phyloP scores from a whole-genome alignment of 2,329 filamentous ascomycete species.

The Fusarium decemcellulare region DNA sequence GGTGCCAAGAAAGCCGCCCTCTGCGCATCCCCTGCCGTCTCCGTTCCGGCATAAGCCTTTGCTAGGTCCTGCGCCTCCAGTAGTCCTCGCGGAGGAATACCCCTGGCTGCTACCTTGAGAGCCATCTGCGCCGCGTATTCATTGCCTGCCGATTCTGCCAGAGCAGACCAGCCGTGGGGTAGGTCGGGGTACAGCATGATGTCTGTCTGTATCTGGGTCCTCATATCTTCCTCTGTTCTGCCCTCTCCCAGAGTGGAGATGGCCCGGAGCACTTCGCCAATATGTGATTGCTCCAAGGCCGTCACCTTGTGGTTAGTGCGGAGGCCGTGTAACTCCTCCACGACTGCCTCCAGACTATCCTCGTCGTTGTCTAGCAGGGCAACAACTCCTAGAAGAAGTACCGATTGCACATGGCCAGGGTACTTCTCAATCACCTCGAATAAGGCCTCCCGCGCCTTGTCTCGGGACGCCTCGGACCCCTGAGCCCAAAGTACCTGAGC shows the following conservation, averaged over 20 bases:
- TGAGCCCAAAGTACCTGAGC: conserved; percentile 96
- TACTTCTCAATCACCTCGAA: conserved; percentile 84
- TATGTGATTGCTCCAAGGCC: conserved; percentile 74
- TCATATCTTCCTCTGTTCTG: conserved; percentile 63
- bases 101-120: conserved; percentile 81
- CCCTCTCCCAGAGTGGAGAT: conserved; percentile 73
- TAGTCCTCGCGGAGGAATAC: conserved; percentile 79
- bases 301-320: conserved; percentile 77
- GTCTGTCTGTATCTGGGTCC: conserved; percentile 79
- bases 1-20: conserved; percentile 84
- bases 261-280: conserved; percentile 82
- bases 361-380: conserved; percentile 84
- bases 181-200: conserved; percentile 86
- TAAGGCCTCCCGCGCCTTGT: conserved; percentile 82
- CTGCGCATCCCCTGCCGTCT: conserved; percentile 80
- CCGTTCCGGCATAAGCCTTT: conserved; percentile 80
- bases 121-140: conserved; percentile 81
- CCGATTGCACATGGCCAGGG: conserved; percentile 82
- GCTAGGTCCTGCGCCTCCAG: conserved; percentile 80
- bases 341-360: conserved; percentile 85
- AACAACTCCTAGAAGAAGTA: conserved; percentile 87
- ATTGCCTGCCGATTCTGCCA: conserved; percentile 73
- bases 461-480: conserved; percentile 79
- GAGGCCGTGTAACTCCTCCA: conserved; percentile 80
- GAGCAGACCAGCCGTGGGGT: conserved; percentile 84